Conservation (phyloP, 257 asterid species). For the Paraleonurus japonicus region DNA sequence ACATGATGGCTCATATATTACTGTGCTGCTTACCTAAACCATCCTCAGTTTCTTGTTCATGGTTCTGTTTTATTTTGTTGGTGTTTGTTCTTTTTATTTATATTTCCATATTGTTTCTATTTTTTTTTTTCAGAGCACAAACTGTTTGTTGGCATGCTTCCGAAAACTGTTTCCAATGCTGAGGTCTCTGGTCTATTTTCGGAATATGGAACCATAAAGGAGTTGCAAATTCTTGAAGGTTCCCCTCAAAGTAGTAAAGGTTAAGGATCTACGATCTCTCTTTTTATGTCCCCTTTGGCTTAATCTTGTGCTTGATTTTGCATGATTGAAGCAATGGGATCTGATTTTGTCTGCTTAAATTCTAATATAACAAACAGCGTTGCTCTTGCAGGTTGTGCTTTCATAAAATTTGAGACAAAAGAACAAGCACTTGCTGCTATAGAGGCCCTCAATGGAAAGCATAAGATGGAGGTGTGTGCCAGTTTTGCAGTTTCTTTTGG, state of each 20-base stretch:
- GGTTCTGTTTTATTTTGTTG: conserved; percentile 6
- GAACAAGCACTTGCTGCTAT: conserved; percentile 92
- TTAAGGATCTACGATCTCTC: conserved; percentile 23
- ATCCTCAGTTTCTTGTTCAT: conserved; percentile 1
- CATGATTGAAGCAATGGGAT: not conserved
- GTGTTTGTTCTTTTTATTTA: conserved; percentile 9
- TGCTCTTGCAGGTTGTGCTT: conserved; percentile 76
- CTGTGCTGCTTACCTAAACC: conserved; percentile 1
- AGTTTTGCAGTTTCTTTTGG: conserved; percentile 32
- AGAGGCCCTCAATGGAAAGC: conserved; percentile 86
- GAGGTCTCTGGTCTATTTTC: conserved; percentile 84
- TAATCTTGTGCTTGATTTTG: conserved; percentile 25
- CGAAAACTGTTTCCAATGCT: conserved; percentile 79
- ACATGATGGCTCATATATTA: conserved; percentile 5
- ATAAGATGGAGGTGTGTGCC: conserved; percentile 95
- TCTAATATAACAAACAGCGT: conserved; percentile 19
- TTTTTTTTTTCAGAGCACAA: conserved; percentile 90
- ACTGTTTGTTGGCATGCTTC: conserved; percentile 96
- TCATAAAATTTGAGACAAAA: conserved; percentile 82
- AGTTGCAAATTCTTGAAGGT: conserved; percentile 89
- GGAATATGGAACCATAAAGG: conserved; percentile 76
- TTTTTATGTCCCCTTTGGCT: not conserved
- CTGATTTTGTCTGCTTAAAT: conserved; percentile 7
- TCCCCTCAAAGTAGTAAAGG: conserved; percentile 95
- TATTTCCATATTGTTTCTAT: not conserved